phyloP scores from a whole-genome alignment of 257 asterid genomes.

The Ajuga chamaepitys region DNA sequence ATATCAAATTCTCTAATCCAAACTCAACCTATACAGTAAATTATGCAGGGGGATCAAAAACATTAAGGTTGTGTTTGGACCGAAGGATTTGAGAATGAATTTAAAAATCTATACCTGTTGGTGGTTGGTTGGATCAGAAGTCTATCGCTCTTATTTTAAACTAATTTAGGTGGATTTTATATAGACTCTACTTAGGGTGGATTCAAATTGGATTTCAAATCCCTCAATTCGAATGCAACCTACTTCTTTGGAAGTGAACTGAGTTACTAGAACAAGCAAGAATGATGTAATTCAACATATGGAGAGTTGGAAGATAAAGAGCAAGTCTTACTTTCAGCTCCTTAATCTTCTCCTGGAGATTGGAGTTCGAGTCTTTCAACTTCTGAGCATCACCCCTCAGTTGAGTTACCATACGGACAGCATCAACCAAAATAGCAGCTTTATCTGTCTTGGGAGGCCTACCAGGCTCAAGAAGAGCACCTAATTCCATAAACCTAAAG shows the following conservation, averaged over 20 bases:
- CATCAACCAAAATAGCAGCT: constrained; percentile 79
- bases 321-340: constrained; percentile 68
- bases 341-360: constrained; percentile 80
- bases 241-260: neutral
- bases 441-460: constrained; percentile 88
- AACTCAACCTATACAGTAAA: neutral
- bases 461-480: constrained; percentile 88
- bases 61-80: neutral
- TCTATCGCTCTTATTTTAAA: too few species aligned
- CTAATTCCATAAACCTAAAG: constrained; percentile 69
- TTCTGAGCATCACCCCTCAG: constrained; percentile 74
- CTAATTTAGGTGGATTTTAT: neutral
- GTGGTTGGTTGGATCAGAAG: too few species aligned
- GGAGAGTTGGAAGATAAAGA: neutral
- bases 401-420: constrained; percentile 80
- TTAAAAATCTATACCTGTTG: too few species aligned
- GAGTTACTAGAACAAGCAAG: neutral
- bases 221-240: neutral
- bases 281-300: neutral
- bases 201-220: neutral
- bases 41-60: neutral
- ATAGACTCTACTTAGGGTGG: neutral
- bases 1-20: too few species aligned
- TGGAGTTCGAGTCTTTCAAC: constrained; percentile 67
- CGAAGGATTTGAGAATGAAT: neutral